Base-by-base conservation (phyloP, 2,329 filamentous ascomycete genomes). In the Diaporthe destruens region DNA sequence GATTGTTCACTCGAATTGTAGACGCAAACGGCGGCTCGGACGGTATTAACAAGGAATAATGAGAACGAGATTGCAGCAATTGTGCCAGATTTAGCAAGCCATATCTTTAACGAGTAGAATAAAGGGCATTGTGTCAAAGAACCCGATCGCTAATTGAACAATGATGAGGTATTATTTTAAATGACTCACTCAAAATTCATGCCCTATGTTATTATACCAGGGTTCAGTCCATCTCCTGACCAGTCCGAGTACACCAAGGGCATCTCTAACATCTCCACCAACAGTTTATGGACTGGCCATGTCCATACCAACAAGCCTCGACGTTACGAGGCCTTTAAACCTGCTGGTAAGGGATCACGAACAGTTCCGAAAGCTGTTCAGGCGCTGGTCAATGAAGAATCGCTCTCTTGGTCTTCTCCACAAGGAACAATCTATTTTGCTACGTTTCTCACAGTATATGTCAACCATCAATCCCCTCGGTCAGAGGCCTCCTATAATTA, bases 121-220 rank as follows among this genome's bases (percentile, higher is more conserved):
- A 44, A 20, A 6, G 16, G 0, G 6, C 36, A 42, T 25, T 59
- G 23, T 59, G 25, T 11, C n/a, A 39, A 59, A 11, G 14, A 6
- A 18, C 6, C 2, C 3, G 14, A 7, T n/a, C 34, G 23, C 23
- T 2, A 32, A 12, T 9, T 6, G 14, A 59, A 29, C 14, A 59
- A 59, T 29, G 1, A 5, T 6, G 1, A 12, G 3, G 1, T 18
- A 4, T 44, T 44, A n/a, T 59, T 44, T 6, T 3, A 11, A 23
- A 23, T 18, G 23, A 39, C 16, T 25, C 25, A 39, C 39, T 39
- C 20, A 2, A 6, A 39, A 9, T 7, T 25, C 3, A 14, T n/a
- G 5, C 6, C 0, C 11, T 23, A 0, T 11, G 0, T 23, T 3
- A n/a, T 39, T 16, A 6, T 6, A 14, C 12, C n/a, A 8, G 11